Evolutionary conservation across 768 basidiomycete genomes (phyloP).

Genomic region (Paxillus involutus): DNA sequence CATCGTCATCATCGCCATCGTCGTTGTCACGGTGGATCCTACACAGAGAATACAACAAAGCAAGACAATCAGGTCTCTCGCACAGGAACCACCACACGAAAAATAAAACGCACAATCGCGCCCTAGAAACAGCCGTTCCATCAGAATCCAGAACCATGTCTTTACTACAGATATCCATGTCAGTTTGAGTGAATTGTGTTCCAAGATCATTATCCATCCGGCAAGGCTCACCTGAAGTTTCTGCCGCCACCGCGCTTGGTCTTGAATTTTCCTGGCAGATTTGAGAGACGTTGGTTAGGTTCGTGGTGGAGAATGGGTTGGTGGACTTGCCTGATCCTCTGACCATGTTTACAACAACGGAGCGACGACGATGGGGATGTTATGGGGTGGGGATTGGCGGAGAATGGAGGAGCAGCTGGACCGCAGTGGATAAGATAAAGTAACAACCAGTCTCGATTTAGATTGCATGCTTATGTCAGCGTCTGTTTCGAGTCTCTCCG

Average conservation of each 20-base stretch:
- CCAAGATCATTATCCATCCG: conserved; percentile 2
- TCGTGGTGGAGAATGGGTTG: background rate
- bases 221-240: conserved; percentile 62
- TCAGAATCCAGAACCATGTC: conserved; percentile 58
- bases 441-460: background rate
- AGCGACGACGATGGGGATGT: background rate
- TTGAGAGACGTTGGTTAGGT: background rate
- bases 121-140: conserved; percentile 52
- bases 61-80: conserved; percentile 12
- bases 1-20: conserved; percentile 37
- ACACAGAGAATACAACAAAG: conserved; percentile 2
- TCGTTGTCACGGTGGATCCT: conserved; percentile 26
- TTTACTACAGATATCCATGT: conserved; percentile 40
- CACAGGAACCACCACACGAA: conserved; percentile 2
- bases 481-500: conserved; percentile 7
- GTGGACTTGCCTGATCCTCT: conserved; percentile 28
- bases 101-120: conserved; percentile 40
- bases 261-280: conserved; percentile 71
- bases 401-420: background rate
- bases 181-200: background rate
- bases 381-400: background rate
- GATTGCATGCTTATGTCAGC: conserved; percentile 18
- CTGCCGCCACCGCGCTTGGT: conserved; percentile 86
- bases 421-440: conserved; percentile 18
- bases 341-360: conserved; percentile 23